Conservation (phyloP, 139 green algal species). For the Picochlorum sp. region DNA sequence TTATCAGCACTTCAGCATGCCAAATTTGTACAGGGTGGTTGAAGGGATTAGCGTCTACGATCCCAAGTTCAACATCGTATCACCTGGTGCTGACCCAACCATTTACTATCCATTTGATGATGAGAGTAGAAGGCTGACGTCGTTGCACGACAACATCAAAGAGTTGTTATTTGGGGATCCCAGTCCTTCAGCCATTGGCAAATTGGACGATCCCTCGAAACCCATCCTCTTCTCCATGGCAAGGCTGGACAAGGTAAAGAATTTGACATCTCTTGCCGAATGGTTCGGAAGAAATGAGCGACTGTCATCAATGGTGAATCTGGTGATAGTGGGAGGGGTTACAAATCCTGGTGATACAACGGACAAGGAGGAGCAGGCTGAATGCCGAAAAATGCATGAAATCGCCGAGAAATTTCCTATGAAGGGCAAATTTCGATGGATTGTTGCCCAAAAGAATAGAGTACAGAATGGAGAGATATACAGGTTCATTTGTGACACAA, state of each 20-base stretch:
- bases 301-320: constrained; percentile 59
- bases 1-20: constrained; percentile 70
- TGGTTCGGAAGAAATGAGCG: constrained; percentile 48
- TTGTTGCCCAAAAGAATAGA: constrained; percentile 60
- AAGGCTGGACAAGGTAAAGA: constrained; percentile 76
- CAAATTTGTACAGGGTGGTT: constrained; percentile 37
- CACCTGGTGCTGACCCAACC: constrained; percentile 60
- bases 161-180: constrained; percentile 55
- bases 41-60: constrained; percentile 62
- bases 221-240: constrained; percentile 80
- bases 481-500: constrained; percentile 57
- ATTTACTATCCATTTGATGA: constrained; percentile 74
- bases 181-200: constrained; percentile 25
- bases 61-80: constrained; percentile 84
- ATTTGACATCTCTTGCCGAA: constrained; percentile 65
- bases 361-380: constrained; percentile 59
- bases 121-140: constrained; percentile 46
- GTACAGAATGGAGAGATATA: constrained; percentile 69
- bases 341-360: constrained; percentile 44
- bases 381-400: constrained; percentile 63
- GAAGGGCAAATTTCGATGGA: constrained; percentile 49
- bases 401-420: constrained; percentile 55
- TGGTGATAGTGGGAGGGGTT: constrained; percentile 70
- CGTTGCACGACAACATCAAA: constrained; percentile 53
- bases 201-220: constrained; percentile 49